These are phyloP conservation scores for Musa balbisiana DNA, from an alignment of 202 grass and related monocot genomes.

Conservation along the genomic window DNA sequence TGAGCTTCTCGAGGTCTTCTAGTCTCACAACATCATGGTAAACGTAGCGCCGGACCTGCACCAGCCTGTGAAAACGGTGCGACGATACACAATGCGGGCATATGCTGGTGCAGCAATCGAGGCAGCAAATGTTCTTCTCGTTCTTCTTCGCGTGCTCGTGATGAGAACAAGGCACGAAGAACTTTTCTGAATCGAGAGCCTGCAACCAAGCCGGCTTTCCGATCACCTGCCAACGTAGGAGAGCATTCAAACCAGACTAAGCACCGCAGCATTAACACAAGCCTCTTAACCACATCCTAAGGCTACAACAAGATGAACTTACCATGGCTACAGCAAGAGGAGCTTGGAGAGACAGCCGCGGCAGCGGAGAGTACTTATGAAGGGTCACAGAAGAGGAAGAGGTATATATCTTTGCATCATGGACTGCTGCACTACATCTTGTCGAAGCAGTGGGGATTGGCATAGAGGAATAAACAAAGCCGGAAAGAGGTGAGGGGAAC, in stretches of 20 bases:
- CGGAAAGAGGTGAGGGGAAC: not conserved
- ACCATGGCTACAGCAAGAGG: not conserved
- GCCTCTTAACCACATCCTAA: too few relatives aligned
- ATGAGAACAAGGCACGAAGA: conserved; percentile 13
- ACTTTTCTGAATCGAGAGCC: conserved; percentile 11
- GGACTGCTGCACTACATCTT: not conserved
- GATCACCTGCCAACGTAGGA: not conserved
- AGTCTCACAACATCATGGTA: conserved; percentile 20
- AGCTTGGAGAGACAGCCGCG: not conserved
- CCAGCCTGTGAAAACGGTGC: conserved; percentile 14
- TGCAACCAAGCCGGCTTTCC: conserved; percentile 14
- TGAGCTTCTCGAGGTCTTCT: conserved; percentile 22
- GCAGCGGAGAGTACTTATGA: too few relatives aligned
- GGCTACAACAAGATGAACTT: not conserved
- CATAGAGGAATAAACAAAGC: not conserved
- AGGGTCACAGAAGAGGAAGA: not conserved
- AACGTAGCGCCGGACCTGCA: conserved; percentile 21
- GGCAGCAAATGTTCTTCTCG: conserved; percentile 22
- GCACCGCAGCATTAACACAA: not conserved
- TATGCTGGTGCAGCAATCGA: conserved; percentile 11
- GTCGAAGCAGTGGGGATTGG: not conserved
- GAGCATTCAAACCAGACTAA: not conserved
- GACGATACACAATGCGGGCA: conserved; percentile 8
- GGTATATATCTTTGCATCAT: not conserved
- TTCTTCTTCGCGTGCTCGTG: conserved; percentile 21